A percentile compares a stretch with the other conserved stretches of the same genome.
Evolutionary conservation across 352 stramenopile species (phyloP).

Genomic region (Phytophthora pinifolia): DNA sequence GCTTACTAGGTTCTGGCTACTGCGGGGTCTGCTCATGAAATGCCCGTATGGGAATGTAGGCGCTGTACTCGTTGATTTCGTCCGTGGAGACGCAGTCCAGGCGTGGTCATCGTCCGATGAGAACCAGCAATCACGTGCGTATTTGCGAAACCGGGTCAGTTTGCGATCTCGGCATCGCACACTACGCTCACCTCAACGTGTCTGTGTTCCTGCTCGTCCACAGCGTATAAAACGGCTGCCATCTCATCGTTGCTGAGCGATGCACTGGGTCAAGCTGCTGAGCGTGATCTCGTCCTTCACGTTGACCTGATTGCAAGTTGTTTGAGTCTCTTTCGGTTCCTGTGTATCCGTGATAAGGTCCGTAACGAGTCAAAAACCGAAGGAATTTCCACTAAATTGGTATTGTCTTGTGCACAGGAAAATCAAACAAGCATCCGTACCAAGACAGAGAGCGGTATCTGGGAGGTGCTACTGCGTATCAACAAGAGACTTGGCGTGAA

Average conservation of each 20-base stretch:
- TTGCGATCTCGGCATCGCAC: conserved; percentile 7
- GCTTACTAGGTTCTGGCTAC: conserved; percentile 46
- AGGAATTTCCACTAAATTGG: too few species aligned
- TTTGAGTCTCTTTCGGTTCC: conserved; percentile 63
- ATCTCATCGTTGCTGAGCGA: conserved; percentile 38
- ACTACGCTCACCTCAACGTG: conserved; percentile 5
- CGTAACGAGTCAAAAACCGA: too few species aligned
- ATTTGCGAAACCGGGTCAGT: neutral
- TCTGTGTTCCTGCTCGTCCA: neutral
- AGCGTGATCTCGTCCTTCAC: conserved; percentile 60
- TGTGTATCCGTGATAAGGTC: conserved; percentile 68
- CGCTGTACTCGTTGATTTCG: conserved; percentile 62
- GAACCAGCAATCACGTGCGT: conserved; percentile 33
- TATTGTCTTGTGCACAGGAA: conserved; percentile 23
- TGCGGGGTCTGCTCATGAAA: conserved; percentile 40
- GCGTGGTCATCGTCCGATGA: conserved; percentile 35
- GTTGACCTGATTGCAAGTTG: conserved; percentile 67
- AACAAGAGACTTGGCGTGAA: conserved; percentile 34
- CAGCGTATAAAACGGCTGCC: conserved; percentile 29
- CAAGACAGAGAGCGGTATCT: conserved; percentile 13
- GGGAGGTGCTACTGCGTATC: conserved; percentile 24
- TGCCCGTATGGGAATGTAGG: conserved; percentile 77
- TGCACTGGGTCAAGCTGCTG: conserved; percentile 41
- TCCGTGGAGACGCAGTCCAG: conserved; percentile 47
- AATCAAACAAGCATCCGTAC: conserved; percentile 38